Evolutionary conservation across 192 early-diverging fungal species (phyloP).

Genomic region (Coemansia sp.): DNA sequence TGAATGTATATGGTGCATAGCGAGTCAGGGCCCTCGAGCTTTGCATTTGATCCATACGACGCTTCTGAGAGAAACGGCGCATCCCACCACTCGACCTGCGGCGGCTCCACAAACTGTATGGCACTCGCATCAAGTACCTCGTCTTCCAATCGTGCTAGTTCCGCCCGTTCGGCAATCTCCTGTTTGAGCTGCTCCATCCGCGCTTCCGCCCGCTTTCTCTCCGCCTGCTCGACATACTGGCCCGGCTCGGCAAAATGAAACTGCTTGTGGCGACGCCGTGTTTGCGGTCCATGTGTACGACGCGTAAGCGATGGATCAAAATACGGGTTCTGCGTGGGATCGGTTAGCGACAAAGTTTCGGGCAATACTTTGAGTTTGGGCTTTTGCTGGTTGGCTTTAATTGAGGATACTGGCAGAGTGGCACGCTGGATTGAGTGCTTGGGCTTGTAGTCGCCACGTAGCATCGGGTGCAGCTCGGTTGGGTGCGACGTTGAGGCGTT

Average conservation of each 20-base stretch:
- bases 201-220: constrained; percentile 74
- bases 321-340: constrained; percentile 85
- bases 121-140: constrained; percentile 31
- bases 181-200: constrained; percentile 52
- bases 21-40: constrained; percentile 58
- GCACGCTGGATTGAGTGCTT: constrained; percentile 34
- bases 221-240: constrained; percentile 77
- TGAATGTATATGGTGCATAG: constrained; percentile 40
- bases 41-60: constrained; percentile 64
- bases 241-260: constrained; percentile 84
- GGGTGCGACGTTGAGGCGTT: constrained; percentile 10
- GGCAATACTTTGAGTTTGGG: constrained; percentile 55
- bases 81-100: constrained; percentile 98
- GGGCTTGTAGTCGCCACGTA: constrained; percentile 44
- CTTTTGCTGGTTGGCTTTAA: constrained; percentile 72
- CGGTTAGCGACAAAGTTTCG: constrained; percentile 55
- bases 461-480: constrained; percentile 36
- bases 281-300: constrained; percentile 41
- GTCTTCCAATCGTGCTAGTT: constrained; percentile 30
- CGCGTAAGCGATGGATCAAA: constrained; percentile 69
- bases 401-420: constrained; percentile 53
- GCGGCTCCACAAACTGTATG: constrained; percentile 66
- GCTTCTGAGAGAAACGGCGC: constrained; percentile 70
- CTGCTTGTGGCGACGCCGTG: constrained; percentile 40
- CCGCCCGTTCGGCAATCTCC: constrained; percentile 34